Evolutionary conservation across 257 asterid genomes (phyloP).

Genomic region (Solanum gandarillasii): DNA sequence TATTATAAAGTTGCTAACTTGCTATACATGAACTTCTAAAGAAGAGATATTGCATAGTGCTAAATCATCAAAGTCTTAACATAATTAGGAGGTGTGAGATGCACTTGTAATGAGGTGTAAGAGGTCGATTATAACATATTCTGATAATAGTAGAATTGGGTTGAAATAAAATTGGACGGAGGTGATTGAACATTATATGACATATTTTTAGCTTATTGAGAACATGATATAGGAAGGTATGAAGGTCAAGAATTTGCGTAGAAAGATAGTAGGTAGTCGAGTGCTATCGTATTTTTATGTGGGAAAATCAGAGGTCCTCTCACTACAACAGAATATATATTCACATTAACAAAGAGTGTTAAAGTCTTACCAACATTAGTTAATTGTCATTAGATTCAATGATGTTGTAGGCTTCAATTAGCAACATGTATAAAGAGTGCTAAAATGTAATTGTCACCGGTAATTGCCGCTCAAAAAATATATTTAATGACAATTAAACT

Average conservation of each 20-base stretch:
- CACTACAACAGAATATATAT: no score
- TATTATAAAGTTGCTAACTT: background rate
- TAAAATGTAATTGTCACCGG: no score
- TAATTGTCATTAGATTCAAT: no score
- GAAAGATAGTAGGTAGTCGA: background rate
- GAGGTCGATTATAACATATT: background rate
- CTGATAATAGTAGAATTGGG: no score
- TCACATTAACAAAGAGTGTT: background rate
- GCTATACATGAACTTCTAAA: background rate
- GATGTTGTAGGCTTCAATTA: no score
- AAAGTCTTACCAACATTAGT: background rate
- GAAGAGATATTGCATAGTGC: background rate
- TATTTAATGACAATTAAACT: no score
- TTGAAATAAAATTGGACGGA: background rate
- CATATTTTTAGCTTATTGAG: background rate
- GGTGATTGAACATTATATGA: background rate
- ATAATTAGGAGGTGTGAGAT: background rate
- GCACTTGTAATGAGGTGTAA: background rate
- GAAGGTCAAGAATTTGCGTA: background rate
- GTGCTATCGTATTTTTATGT: background rate
- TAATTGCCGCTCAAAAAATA: no score
- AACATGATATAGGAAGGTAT: background rate
- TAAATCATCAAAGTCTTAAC: background rate
- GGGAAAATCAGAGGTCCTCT: background rate
- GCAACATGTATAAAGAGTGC: background rate